Evolutionary conservation across 345 rosid species (phyloP), one percentile per base, ranked within the genome.

Genomic region (Carallia pectinifolia): DNA sequence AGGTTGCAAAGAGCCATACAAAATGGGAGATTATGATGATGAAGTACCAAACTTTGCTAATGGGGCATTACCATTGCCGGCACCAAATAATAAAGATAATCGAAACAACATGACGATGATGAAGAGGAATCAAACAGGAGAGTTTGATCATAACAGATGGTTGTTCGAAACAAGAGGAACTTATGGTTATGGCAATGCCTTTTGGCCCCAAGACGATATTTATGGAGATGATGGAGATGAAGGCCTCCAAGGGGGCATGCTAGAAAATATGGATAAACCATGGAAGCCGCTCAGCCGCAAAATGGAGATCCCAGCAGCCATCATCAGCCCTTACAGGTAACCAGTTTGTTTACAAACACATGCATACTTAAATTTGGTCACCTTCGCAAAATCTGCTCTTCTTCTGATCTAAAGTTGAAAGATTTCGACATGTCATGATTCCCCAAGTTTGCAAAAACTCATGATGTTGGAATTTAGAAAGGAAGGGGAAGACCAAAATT

Each of bases 121-220:
- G 89, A 90, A 87, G 77, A 83, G 91, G 72, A 91, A 87, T 78
- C 97, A 90, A 69, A 82, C 75, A 2, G 97, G 92, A 1, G 97
- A 95, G 1, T 95, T 95, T 29, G 99, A 95, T 73, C 92, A 92
- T 69, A 92, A 86, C 47, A 76, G 90, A 31, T 95, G 97, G 97
- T 74, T 92, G 72, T 92, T 92, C 33, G 97, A 95, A 75, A 89
- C 97, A 17, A 81, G 76, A 62, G 99, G 97, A 31, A 90, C 96
- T 29, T 89, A 95, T 3, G 99, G 97, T 13, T 88, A 90, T 40
- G 97, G 93, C 0, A 95, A 87, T 74, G 97, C 97, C 1, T 87
- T 66, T 58, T 85, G 89, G 96, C 97, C 92, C 9, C 89, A 85
- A 47, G 96, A 89, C 7, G 90, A 85, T 65, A 73, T 78, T 78